phyloP scores from a whole-genome alignment of 176 grass and related monocot genomes.

The Oryza nivara region DNA sequence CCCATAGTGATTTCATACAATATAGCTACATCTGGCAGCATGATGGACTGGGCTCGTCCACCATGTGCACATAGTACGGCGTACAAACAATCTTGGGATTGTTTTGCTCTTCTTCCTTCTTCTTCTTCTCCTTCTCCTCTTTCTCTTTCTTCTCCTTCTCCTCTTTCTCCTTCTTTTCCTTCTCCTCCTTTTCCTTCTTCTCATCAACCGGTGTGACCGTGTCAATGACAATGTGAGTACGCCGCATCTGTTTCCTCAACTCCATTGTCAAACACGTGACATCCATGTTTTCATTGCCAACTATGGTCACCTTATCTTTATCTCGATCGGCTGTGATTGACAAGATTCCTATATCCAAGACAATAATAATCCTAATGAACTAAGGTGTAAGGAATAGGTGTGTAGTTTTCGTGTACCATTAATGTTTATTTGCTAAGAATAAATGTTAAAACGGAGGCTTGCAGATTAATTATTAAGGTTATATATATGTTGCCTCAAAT shows the following conservation, averaged over 20 bases:
- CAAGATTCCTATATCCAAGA: not conserved
- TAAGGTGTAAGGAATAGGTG: not conserved
- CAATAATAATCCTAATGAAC: not conserved
- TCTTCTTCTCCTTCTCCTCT: not conserved
- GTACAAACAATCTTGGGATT: not conserved
- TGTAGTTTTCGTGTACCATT: not conserved
- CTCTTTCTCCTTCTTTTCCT: not conserved
- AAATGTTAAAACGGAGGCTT: not conserved
- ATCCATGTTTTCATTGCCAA: not conserved
- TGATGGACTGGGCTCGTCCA: not conserved
- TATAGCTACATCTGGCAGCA: not conserved
- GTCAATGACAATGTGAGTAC: not conserved
- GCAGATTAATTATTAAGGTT: not conserved
- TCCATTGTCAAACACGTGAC: not conserved
- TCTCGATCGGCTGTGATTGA: not conserved
- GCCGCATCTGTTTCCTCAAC: not conserved
- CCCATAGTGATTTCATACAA: not conserved
- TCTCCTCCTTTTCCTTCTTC: not conserved
- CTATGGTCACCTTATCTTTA: not conserved
- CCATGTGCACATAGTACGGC: not conserved
- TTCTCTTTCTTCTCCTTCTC: not conserved
- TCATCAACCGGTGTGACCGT: not conserved
- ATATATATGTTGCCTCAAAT: not conserved
- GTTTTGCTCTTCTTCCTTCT: not conserved
- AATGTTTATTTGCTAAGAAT: not conserved